phyloP scores from a whole-genome alignment of 2,329 filamentous ascomycete genomes.

The Aspergillus glaucus region DNA sequence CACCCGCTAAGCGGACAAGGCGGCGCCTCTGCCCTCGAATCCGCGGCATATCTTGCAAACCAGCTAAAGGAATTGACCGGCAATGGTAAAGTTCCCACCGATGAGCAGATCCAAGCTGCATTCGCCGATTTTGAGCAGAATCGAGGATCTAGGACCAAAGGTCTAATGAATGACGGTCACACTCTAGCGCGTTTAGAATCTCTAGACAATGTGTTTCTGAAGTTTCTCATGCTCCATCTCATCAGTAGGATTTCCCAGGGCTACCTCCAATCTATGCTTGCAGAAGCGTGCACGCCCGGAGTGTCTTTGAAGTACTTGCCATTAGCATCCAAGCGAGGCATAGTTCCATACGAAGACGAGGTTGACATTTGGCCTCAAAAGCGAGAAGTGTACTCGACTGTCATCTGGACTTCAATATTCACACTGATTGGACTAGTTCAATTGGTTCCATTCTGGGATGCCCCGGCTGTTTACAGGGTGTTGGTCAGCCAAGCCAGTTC shows the following conservation, averaged over 20 bases:
- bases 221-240: slow-evolving; percentile 4
- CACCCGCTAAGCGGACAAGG: slow-evolving; percentile 14
- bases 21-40: slow-evolving; percentile 15
- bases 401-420: not conserved
- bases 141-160: slow-evolving; percentile 1
- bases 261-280: not conserved
- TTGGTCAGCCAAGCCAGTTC: not conserved
- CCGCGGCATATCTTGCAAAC: slow-evolving; percentile 8
- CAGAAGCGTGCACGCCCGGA: not conserved
- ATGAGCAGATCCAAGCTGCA: not conserved
- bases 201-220: slow-evolving; percentile 4
- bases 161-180: not conserved
- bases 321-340: not conserved
- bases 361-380: not conserved
- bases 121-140: slow-evolving; percentile 4
- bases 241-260: not conserved
- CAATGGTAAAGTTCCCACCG: not conserved
- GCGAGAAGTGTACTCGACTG: not conserved
- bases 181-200: slow-evolving; percentile 2
- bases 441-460: not conserved
- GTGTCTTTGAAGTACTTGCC: slow-evolving; percentile 1
- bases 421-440: not conserved
- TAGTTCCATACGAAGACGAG: not conserved
- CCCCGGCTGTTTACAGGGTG: not conserved
- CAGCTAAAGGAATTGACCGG: slow-evolving; percentile 4